phyloP scores from a whole-genome alignment of 495 filamentous ascomycete genomes.

The Xylaria sp. region DNA sequence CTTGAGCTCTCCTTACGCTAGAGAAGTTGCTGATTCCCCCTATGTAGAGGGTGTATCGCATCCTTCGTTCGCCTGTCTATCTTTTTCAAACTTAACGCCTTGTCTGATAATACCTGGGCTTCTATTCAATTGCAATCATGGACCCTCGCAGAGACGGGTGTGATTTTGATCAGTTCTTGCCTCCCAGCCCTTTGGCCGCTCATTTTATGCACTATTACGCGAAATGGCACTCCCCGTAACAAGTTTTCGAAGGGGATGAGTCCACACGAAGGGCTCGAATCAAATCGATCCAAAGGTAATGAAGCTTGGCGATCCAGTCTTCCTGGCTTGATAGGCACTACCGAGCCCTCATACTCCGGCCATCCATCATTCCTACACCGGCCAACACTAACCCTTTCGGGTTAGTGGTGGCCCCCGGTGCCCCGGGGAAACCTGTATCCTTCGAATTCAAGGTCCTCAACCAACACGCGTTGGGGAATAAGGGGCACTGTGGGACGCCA shows the following conservation, averaged over 20 bases:
- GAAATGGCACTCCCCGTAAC: neutral
- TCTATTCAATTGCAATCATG: conserved; percentile 34
- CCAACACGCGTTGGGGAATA: conserved; percentile 43
- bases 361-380: too few species aligned
- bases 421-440: conserved; percentile 58
- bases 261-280: neutral
- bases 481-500: conserved; percentile 58
- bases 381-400: too few species aligned
- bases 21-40: neutral
- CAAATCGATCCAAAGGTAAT: neutral
- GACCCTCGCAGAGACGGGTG: conserved; percentile 35
- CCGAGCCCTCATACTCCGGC: too few species aligned
- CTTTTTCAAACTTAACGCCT: conserved; percentile 23
- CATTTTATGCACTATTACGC: neutral
- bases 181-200: conserved; percentile 28
- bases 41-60: conserved; percentile 19
- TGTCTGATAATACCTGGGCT: conserved; percentile 26
- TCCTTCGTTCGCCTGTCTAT: conserved; percentile 22
- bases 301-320: conserved; percentile 11
- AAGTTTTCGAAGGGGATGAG: neutral
- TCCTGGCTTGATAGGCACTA: neutral
- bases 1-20: neutral
- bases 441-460: conserved; percentile 57
- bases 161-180: conserved; percentile 37
- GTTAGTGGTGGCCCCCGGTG: too few species aligned